Evolutionary conservation across 108 stramenopile species (phyloP).

Genomic region (Nitzschia sp.): DNA sequence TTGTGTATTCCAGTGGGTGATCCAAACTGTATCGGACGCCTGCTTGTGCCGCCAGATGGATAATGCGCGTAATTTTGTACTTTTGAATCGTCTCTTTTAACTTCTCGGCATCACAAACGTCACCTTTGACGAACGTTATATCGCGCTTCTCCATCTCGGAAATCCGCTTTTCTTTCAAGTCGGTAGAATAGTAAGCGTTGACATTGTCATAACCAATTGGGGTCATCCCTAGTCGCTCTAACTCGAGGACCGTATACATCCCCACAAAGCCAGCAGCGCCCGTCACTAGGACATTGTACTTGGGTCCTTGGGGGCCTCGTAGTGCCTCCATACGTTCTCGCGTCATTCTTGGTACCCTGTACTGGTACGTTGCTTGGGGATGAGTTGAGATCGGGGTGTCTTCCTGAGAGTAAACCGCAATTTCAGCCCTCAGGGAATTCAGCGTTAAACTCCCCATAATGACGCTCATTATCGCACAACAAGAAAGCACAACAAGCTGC

Average conservation of each 20-base stretch:
- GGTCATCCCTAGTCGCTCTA: slow-evolving; percentile 37
- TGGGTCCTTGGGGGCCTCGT: slow-evolving; percentile 36
- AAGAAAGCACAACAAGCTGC: background rate
- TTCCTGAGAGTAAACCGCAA: background rate
- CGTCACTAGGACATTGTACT: slow-evolving; percentile 40
- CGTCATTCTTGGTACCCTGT: slow-evolving; percentile 6
- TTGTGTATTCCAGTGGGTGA: slow-evolving; percentile 39
- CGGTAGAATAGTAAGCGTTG: slow-evolving; percentile 31
- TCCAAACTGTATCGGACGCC: slow-evolving; percentile 47
- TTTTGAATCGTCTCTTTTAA: slow-evolving; percentile 28
- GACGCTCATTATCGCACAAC: slow-evolving; percentile 13
- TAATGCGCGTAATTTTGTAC: slow-evolving; percentile 41
- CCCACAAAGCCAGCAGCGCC: slow-evolving; percentile 44
- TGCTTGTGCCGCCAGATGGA: slow-evolving; percentile 46
- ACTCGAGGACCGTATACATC: slow-evolving; percentile 37
- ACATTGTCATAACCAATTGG: slow-evolving; percentile 45
- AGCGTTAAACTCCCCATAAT: slow-evolving; percentile 15
- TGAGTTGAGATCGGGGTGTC: background rate
- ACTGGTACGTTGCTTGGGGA: slow-evolving; percentile 8
- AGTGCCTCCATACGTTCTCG: background rate
- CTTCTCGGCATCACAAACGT: slow-evolving; percentile 33
- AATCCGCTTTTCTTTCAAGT: slow-evolving; percentile 32
- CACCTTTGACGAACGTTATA: slow-evolving; percentile 33
- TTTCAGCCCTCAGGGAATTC: background rate
- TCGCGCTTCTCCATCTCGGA: slow-evolving; percentile 19